Conservation (phyloP, 257 asterid genomes). For the Solanum chmielewskii region DNA sequence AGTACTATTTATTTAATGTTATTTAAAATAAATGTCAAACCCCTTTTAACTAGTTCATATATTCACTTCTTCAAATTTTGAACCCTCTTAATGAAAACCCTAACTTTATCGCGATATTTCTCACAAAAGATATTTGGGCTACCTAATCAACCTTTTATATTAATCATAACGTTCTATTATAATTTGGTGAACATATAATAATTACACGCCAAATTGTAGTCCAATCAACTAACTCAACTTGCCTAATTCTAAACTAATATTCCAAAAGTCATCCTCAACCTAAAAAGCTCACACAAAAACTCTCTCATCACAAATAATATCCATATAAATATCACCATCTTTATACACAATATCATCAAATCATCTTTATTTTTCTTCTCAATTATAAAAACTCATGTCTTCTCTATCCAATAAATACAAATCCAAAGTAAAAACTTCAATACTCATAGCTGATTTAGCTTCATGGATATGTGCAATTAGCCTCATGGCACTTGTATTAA, state of each 20-base stretch:
- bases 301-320: neutral
- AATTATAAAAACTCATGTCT: neutral
- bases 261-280: neutral
- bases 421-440: neutral
- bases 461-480: neutral
- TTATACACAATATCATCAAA: neutral
- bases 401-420: neutral
- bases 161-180: neutral
- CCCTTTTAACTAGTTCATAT: neutral
- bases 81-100: neutral
- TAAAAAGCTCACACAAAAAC: neutral
- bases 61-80: neutral
- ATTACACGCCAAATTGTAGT: neutral
- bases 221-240: neutral
- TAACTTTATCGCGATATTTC: rapidly evolving
- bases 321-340: neutral
- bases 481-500: neutral
- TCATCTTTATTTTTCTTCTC: neutral
- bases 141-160: neutral
- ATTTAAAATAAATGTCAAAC: too few relatives aligned
- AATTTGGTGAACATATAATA: neutral
- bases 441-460: neutral
- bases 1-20: too few relatives aligned
- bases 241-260: neutral
- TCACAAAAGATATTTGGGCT: neutral